These are phyloP conservation scores for Nicotiana benthamiana DNA, from an alignment of 257 asterid species.

Conservation along the genomic window DNA sequence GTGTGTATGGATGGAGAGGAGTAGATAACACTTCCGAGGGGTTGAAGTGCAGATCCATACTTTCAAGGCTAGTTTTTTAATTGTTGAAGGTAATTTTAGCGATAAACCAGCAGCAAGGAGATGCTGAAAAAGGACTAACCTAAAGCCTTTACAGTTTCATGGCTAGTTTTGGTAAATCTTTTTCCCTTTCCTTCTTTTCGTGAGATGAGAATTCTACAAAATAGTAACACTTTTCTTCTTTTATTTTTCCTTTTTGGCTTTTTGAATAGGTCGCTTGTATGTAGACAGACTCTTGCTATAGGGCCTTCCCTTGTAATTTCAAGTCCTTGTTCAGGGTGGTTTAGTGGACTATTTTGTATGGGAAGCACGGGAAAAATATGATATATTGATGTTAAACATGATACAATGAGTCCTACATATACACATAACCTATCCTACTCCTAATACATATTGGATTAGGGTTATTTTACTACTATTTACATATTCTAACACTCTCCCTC, in stretches of 20 bases:
- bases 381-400: no score
- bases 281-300: not conserved
- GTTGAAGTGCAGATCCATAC: not conserved
- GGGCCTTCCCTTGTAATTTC: not conserved
- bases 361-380: no score
- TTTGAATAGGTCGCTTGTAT: not conserved
- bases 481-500: no score
- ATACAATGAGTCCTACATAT: no score
- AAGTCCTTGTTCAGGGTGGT: not conserved
- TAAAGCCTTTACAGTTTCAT: not conserved
- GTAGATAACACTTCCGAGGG: not conserved
- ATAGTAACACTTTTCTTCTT: not conserved
- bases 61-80: not conserved
- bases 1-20: not conserved
- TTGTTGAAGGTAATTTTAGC: no score
- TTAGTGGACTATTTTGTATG: not conserved
- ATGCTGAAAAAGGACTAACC: no score
- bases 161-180: not conserved
- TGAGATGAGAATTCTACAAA: not conserved
- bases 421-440: no score
- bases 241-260: not conserved
- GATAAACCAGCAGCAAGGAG: no score
- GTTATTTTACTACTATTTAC: no score
- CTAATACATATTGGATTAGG: no score
- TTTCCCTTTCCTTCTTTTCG: not conserved